Evolutionary conservation across 2,329 filamentous ascomycete genomes (phyloP), one percentile per base, ranked within the genome.

Genomic region (Spiromastix sp.): DNA sequence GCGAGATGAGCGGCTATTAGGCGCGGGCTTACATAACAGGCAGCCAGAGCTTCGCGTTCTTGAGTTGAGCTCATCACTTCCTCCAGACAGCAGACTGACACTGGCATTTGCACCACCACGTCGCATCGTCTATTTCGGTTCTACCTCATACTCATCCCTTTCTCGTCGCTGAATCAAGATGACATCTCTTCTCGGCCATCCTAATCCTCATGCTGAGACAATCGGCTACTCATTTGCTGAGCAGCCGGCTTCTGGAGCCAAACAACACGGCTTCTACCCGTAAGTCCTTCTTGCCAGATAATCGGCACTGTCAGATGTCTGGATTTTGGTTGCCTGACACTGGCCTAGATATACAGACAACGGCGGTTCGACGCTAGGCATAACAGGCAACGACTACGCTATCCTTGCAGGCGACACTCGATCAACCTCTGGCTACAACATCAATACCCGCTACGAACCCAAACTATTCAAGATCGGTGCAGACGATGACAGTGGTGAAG

Each of bases 401-500:
- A 93, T 98, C 66, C 78, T 98, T 60, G 91, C 91, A 29, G 91
- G 93, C 64, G 91, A 98, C 69, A 98, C 91, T 50, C 84, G 91
- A 59, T 85, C 85, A 55, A 94, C 87, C 37, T 82, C 84, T 46
- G 91, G 93, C 57, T 98, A 94, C 77, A 95, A 82, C 72, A 98
- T 98, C 79, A 95, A 98, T 77, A 87, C 87, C 40, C 83, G 91
- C 53, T 89, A 84, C 70, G 76, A 81, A 40, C 91, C 91, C 38
- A 98, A 98, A 67, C 82, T 98, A 44, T 98, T 94, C 76, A 86
- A 84, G 65, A 93, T 98, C 49, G 91, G 93, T 41, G 91, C 89
- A 36, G 85, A 87, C 41, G 87, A 83, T 27, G 77, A 85, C 34
- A 80, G 85, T 37, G 85, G 93, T 59, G 77, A 82, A 42, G 85